Base-by-base conservation (phyloP, 441 rosid genomes). In the Adansonia rubrostipa region DNA sequence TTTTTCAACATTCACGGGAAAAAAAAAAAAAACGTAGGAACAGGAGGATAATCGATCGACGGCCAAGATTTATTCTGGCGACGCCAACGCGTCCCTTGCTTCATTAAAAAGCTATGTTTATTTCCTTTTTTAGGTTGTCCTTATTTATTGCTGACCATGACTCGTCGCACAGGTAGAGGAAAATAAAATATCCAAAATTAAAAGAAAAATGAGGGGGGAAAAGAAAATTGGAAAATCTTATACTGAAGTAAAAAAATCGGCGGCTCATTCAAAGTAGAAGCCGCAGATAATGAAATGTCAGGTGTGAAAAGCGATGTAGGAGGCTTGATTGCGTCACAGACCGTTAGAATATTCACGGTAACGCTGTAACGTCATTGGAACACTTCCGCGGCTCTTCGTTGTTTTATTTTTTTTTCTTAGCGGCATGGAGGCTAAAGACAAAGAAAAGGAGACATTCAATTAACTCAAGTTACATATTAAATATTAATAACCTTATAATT, bases 31-130 rank as follows among this genome's bases (percentile, higher is more conserved):
- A 64, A 36, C 40, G 33, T 2, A 14, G 69, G 11, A 42, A 42
- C 33, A 9, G 6, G 19, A 11, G 42, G 68, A 62, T 14, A 9
- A 3, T 1, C n/a, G 40, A 24, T 19, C 62, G 71, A 73, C 54
- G 44, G 72, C 79, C 69, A 45, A 36, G 40, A 64, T 64, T 64
- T 15, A 14, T 53, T 53, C n/a, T 53, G 3, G 45, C 45, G 45
- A 6, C 45, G 45, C 45, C 45, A 42, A 42, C 6, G 40, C 40
- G 40, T 36, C 40, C 40, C 40, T 36, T 36, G 40, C 4, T 36
- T 36, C 40, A 4, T 36, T 36, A 36, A 36, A 36, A 36, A 36
- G 40, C 40, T 36, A 36, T 36, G 40, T 36, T 36, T 36, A 4
- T 36, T 36, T 36, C 40, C 40, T 3, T 4, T 36, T 36, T 36